Base-by-base conservation (phyloP, 768 basidiomycete species). In the Russula olivacea region DNA sequence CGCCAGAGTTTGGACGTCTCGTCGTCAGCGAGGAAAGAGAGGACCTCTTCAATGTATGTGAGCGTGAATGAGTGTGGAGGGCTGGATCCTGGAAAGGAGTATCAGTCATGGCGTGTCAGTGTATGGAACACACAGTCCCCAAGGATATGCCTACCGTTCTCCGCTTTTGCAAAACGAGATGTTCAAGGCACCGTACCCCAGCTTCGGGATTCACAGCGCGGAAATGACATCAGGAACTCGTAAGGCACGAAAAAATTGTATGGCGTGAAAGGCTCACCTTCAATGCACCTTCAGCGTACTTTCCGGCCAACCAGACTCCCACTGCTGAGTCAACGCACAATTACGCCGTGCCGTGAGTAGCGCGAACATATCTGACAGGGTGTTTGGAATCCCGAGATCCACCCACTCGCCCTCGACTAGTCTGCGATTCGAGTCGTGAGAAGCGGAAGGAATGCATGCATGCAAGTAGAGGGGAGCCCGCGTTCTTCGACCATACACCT, bases 281-380 rank as follows among this genome's bases (percentile, higher is more conserved):
- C 28, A 97, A 72, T 4, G 87, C 92, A 49, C 80, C 81, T 28
- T 88, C 85, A 0, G 83, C 76, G 72, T 91, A 85, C 41, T 80
- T 80, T 66, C 80, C 82, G 2, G 85, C 80, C 23, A 97, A 74
- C 93, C 94, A 96, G 9, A 91, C 74, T 3, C 83, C 85, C 93
- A 94, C 56, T 81, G 79, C 64, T 88, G 85, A 4, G 84, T 82
- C 57, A 93, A 69, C 3, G 75, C 69, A 28, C 82, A 81, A 68
- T 91, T 86, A 61, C 78, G 81, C 62, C 80, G 82, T 50, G 81
- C 79, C 6, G 73, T 76, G 5, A 94, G 74, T 15, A 89, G 71
- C 11, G 75, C 67, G 38, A 88, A 75, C 74, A 89, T 83, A 60
- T 84, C 78, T 1, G 78, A 75, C 7, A 87, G 69, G 1, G 91